Evolutionary conservation across 1,284 basidiomycete genomes (phyloP).

Genomic region (Jaminaea rosea): DNA sequence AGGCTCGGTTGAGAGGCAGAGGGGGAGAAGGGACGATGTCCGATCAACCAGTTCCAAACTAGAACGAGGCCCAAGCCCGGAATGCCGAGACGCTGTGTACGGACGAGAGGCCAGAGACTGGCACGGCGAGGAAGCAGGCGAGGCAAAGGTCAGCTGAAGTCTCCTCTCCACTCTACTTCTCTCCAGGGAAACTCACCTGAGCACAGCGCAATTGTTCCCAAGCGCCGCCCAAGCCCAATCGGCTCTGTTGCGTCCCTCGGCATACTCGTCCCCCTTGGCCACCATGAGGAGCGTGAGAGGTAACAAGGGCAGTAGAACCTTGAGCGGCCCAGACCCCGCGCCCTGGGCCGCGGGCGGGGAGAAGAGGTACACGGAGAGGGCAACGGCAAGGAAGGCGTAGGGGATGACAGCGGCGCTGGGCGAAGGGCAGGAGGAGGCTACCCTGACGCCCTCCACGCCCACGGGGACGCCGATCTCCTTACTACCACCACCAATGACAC

Average conservation of each 20-base stretch:
- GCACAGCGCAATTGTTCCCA: constrained; percentile 75
- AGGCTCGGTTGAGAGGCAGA: no score
- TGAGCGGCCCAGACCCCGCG: constrained; percentile 92
- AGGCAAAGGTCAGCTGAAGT: neutral
- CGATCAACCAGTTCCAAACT: constrained; percentile 73
- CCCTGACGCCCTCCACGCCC: constrained; percentile 50
- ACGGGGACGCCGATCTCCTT: no score
- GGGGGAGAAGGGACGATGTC: constrained; percentile 53
- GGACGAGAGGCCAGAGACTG: constrained; percentile 83
- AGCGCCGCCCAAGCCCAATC: constrained; percentile 70
- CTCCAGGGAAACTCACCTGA: constrained; percentile 57
- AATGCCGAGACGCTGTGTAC: constrained; percentile 65
- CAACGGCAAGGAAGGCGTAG: constrained; percentile 39
- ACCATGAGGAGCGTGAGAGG: constrained; percentile 72
- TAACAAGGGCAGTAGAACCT: constrained; percentile 74
- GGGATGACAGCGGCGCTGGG: constrained; percentile 51
- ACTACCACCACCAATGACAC: no score
- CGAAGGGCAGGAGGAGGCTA: constrained; percentile 56
- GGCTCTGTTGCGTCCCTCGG: constrained; percentile 50
- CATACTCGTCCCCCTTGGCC: constrained; percentile 50
- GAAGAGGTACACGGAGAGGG: constrained; percentile 81
- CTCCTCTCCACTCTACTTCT: neutral
- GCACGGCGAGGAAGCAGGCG: neutral
- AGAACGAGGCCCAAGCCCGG: constrained; percentile 62
- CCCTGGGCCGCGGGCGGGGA: no score